Conservation (phyloP, 306 rosid species). For the Betula pendula region DNA sequence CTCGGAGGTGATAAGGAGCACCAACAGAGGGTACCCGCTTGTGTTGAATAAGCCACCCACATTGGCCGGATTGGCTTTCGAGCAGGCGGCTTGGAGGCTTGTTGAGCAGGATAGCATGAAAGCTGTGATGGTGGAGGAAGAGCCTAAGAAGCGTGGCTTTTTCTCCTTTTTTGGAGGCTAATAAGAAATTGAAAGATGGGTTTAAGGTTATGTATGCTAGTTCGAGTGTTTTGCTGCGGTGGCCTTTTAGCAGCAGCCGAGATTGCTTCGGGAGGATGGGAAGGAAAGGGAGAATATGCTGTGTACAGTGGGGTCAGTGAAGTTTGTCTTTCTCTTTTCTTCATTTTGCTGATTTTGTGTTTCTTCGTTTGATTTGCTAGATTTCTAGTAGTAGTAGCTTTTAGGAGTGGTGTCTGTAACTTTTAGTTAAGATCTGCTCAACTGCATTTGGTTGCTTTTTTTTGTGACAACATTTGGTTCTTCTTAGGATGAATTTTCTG, state of each 20-base stretch:
- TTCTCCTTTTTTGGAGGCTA: constrained; percentile 93
- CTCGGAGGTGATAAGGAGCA: constrained; percentile 85
- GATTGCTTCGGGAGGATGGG: constrained; percentile 4
- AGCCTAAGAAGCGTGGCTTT: constrained; percentile 82
- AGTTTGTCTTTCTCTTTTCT: constrained; percentile 13
- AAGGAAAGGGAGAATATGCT: constrained; percentile 13
- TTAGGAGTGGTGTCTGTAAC: constrained; percentile 1
- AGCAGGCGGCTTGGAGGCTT: constrained; percentile 99
- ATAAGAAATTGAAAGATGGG: constrained; percentile 12
- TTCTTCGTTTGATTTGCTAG: constrained; percentile 23
- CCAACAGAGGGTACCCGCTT: constrained; percentile 87
- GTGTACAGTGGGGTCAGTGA: constrained; percentile 46
- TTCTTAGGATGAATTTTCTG: constrained; percentile 22
- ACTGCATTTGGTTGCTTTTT: neutral
- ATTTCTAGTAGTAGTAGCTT: constrained; percentile 8
- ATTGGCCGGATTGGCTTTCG: constrained; percentile 92
- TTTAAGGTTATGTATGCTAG: neutral
- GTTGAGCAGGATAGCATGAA: constrained; percentile 96
- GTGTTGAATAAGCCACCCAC: constrained; percentile 93
- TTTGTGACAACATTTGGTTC: constrained; percentile 4
- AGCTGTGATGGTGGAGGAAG: constrained; percentile 91
- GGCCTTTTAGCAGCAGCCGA: neutral
- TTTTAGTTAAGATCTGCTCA: neutral
- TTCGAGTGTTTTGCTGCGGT: constrained; percentile 8
- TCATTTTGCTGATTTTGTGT: constrained; percentile 21